Base-by-base conservation (phyloP, 164 flowering plant species). In the Euptelea pleiosperma region DNA sequence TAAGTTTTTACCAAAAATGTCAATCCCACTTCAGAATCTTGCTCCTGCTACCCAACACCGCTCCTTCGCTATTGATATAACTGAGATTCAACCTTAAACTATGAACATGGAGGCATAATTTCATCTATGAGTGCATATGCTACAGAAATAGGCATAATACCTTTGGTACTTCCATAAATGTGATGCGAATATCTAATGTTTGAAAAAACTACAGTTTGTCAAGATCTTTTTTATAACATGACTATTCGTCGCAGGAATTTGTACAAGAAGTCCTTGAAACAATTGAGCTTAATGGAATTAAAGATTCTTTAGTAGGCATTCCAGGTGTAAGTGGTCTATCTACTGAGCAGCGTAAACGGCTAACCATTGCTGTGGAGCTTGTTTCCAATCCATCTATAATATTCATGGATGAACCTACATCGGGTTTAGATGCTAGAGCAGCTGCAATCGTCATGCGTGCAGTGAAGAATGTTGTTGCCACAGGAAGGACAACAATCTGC, bases 381-480 rank as follows among this genome's bases (percentile, higher is more conserved):
- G 79, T 79, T 46, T 68, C 83, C 25, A 79, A 79, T 53, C 83
- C 83, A 31, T 77, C 84, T 1, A 77, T 79, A 19, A 75, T 79
- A 7, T 77, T 77, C 58, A 72, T 79, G 77, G 84, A 79, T 65
- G 84, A 77, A 55, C 84, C 81, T n/a, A 72, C 84, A 3, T 74
- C 81, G 15, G 81, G 81, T 26, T 67, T 79, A 60, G 84, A 79
- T 70, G 84, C 81, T 25, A 70, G 84, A 70, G 77, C 84, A 47
- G 84, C 84, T 53, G 79, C 84, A 55, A 70, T 79, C 58, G 84
- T 79, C 40, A 75, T 77, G 84, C 75, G 84, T 42, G 79, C 77
- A 22, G 81, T 79, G 59, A 77, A 67, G 58, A 77, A 79, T 68
- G 73, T 77, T 12, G 84, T 77, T 39, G 60, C 55, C 36, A 79